Percentiles rank a stretch among this genome's conserved stretches.
These are phyloP conservation scores for Phaeoacremonium minimum DNA, from an alignment of 2,329 filamentous ascomycete species.

Conservation along the genomic window DNA sequence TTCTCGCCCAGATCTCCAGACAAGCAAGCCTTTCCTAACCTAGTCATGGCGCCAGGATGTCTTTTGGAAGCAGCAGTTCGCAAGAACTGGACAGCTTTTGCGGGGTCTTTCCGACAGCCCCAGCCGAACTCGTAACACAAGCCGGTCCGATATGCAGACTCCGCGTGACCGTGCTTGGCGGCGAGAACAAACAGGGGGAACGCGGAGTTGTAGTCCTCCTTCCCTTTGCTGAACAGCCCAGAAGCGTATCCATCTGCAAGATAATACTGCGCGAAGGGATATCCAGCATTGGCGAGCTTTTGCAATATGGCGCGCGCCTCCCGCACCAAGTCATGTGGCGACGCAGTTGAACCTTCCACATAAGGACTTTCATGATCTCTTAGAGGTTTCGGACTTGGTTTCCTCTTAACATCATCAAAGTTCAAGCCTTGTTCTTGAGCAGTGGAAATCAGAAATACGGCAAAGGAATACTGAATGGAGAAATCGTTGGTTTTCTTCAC, in stretches of 20 bases:
- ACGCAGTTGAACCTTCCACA: conserved; percentile 40
- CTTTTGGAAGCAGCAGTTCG: conserved; percentile 87
- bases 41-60: conserved; percentile 91
- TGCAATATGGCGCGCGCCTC: conserved; percentile 90
- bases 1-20: conserved; percentile 84
- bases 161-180: conserved; percentile 94
- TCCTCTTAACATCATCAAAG: conserved; percentile 40
- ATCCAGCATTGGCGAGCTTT: conserved; percentile 78
- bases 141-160: conserved; percentile 89
- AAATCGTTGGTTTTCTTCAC: conserved; percentile 95
- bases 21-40: conserved; percentile 85
- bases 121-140: conserved; percentile 98
- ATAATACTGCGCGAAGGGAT: conserved; percentile 98
- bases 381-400: conserved; percentile 39
- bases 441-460: conserved; percentile 86
- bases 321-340: conserved; percentile 66
- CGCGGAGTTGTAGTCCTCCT: conserved; percentile 84
- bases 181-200: conserved; percentile 91
- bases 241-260: conserved; percentile 92
- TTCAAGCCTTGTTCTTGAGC: conserved; percentile 72
- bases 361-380: conserved; percentile 43
- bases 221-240: conserved; percentile 91
- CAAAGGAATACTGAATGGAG: conserved; percentile 92
- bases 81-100: conserved; percentile 91
- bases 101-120: conserved; percentile 85